Conservation (phyloP, 2,329 filamentous ascomycete genomes). For the Ramularia endophylla region DNA sequence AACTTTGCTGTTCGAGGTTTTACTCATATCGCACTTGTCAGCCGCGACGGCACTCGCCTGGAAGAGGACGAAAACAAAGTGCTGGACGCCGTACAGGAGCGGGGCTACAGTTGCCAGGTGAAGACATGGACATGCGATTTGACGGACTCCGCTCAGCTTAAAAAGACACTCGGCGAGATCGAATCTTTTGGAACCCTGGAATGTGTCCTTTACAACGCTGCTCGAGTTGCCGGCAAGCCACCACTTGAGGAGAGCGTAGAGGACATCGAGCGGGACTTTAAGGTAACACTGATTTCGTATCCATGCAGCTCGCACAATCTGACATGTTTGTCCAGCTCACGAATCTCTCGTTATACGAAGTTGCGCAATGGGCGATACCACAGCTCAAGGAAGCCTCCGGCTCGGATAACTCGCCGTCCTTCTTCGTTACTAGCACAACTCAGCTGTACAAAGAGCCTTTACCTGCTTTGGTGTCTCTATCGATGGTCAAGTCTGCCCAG, state of each 20-base stretch:
- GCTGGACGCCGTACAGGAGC: slow-evolving; percentile 27
- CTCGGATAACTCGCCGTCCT: slow-evolving; percentile 35
- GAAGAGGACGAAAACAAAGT: slow-evolving; percentile 27
- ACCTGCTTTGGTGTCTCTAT: slow-evolving; percentile 45
- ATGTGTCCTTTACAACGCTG: slow-evolving; percentile 50
- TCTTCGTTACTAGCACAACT: slow-evolving; percentile 46
- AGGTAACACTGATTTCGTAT: slow-evolving; percentile 29
- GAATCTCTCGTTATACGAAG: slow-evolving; percentile 43
- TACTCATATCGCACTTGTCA: slow-evolving; percentile 44
- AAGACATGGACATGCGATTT: slow-evolving; percentile 43
- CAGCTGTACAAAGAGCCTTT: slow-evolving; percentile 44
- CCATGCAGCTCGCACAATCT: neutral
- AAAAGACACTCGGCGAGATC: slow-evolving; percentile 36
- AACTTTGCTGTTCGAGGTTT: slow-evolving; percentile 42
- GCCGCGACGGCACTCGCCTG: slow-evolving; percentile 40
- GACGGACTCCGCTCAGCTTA: slow-evolving; percentile 34
- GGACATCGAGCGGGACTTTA: slow-evolving; percentile 47
- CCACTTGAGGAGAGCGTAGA: slow-evolving; percentile 39
- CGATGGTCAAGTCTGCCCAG: slow-evolving; percentile 48
- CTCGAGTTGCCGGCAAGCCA: slow-evolving; percentile 39
- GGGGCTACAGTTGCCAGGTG: slow-evolving; percentile 34
- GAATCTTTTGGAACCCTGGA: slow-evolving; percentile 41
- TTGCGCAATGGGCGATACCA: slow-evolving; percentile 45
- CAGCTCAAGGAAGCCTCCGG: slow-evolving; percentile 32
- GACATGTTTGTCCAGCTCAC: slow-evolving; percentile 34